These are phyloP conservation scores for Ophiocordyceps robertsii DNA, from an alignment of 2,329 filamentous ascomycete species.

Conservation along the genomic window DNA sequence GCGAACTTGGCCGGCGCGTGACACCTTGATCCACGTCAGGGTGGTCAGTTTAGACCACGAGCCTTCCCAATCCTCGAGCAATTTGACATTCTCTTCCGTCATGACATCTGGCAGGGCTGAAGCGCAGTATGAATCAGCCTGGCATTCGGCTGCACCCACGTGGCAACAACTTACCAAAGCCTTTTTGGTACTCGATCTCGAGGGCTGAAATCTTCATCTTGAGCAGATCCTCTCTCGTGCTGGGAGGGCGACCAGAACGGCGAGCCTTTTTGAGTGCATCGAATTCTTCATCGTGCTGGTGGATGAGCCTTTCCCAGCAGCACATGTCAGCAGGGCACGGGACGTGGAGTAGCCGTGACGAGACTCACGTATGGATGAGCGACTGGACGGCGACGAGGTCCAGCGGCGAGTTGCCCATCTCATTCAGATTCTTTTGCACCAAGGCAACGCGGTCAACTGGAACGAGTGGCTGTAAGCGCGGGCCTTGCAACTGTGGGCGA, in stretches of 20 bases:
- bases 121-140: not conserved
- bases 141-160: not conserved
- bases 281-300: slow-evolving; percentile 60
- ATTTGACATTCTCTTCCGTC: slow-evolving; percentile 47
- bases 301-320: slow-evolving; percentile 32
- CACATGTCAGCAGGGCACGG: slow-evolving; percentile 12
- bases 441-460: slow-evolving; percentile 32
- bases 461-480: not conserved
- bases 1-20: slow-evolving; percentile 47
- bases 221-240: slow-evolving; percentile 62
- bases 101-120: slow-evolving; percentile 63
- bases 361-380: slow-evolving; percentile 44
- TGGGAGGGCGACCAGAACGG: slow-evolving; percentile 67
- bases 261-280: slow-evolving; percentile 51
- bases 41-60: slow-evolving; percentile 70
- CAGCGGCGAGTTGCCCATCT: slow-evolving; percentile 33
- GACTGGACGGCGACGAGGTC: slow-evolving; percentile 43
- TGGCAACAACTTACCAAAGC: slow-evolving; percentile 50
- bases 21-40: slow-evolving; percentile 65
- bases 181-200: slow-evolving; percentile 66
- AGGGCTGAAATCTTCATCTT: slow-evolving; percentile 58
- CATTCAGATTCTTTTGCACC: slow-evolving; percentile 54
- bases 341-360: not conserved
- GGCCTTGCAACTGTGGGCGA: not conserved
- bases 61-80: slow-evolving; percentile 64